Evolutionary conservation across 2,329 filamentous ascomycete species (phyloP).

Genomic region (Xylaria digitata): DNA sequence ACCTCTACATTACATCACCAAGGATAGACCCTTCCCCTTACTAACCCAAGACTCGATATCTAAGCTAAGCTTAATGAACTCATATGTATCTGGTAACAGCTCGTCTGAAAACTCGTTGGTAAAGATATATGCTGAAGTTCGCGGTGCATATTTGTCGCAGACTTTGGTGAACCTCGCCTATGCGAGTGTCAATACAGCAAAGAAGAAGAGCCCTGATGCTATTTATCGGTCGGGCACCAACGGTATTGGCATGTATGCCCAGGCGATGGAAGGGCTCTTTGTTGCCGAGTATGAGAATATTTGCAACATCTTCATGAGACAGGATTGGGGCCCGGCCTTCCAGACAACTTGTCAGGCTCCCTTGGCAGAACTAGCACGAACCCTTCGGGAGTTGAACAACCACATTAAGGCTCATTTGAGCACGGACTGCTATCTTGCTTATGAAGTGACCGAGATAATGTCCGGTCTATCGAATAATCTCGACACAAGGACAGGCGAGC

Average conservation of each 20-base stretch:
- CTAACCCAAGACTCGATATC: conserved; percentile 80
- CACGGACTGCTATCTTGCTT: conserved; percentile 94
- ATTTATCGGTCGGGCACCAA: conserved; percentile 90
- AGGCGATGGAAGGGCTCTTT: conserved; percentile 87
- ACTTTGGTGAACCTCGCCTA: conserved; percentile 88
- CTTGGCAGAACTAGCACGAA: conserved; percentile 84
- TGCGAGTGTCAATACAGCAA: conserved; percentile 84
- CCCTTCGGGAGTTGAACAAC: conserved; percentile 86
- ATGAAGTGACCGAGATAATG: conserved; percentile 93
- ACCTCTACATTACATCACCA: conserved; percentile 91
- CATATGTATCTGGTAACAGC: conserved; percentile 73
- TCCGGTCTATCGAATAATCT: conserved; percentile 81
- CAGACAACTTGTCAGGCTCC: conserved; percentile 81
- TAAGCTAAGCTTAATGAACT: conserved; percentile 82
- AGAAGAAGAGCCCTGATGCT: conserved; percentile 82
- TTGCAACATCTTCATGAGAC: conserved; percentile 83
- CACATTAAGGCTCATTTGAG: conserved; percentile 88
- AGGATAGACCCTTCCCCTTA: conserved; percentile 84
- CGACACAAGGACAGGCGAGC: conserved; percentile 83
- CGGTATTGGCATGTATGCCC: conserved; percentile 89
- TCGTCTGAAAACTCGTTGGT: conserved; percentile 76
- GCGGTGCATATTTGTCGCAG: conserved; percentile 85
- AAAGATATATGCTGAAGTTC: conserved; percentile 85
- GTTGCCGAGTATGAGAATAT: conserved; percentile 92
- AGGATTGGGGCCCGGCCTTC: conserved; percentile 85